Evolutionary conservation across 2,329 filamentous ascomycete genomes (phyloP), one percentile per base, ranked within the genome.

Genomic region (Trichoderma breve): DNA sequence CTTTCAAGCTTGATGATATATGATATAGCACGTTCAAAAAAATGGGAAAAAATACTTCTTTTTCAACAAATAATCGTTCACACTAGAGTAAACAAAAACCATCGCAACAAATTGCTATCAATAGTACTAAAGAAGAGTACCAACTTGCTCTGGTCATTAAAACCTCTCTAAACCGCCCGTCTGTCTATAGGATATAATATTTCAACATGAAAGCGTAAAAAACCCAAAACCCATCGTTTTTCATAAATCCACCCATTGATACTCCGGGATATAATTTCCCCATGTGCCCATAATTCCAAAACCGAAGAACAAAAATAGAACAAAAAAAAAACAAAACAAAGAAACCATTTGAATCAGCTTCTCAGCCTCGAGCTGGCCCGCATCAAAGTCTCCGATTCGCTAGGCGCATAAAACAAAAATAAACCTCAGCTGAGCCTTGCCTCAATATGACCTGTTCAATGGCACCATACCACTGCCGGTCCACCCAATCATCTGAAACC

Each of bases 161-260:
- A 30, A 18, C 12, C 57, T 34, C 9, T 28, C 26, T 15, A 18
- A 30, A 24, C 15, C 53, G 34, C 34, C 21, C 26, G 26, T 36
- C 65, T 68, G 34, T 36, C 34, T 36, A 68, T 68, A 32, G 65
- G 65, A 57, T 64, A 64, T 63, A 58, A 68, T 68, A 47, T 32
- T 60, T 47, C n/a, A 68, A 60, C 65, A 68, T 68, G 12, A 68
- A 67, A 57, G 55, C 65, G n/a, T 68, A 21, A 67, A 67, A n/a
- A 58, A 43, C 32, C 32, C 26, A 21, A 4, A 55, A 43, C 55
- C 18, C 64, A n/a, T 67, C 64, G 9, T 57, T 58, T 60, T 67
- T 43, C 30, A 55, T 58, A 58, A 28, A 18, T 21, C 55, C 51
- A 32, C 18, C 32, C 64, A 57, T 57, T 26, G 6, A 11, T 39